Conservation (phyloP, 2,329 filamentous ascomycete genomes). For the Rachicladosporium sp. region DNA sequence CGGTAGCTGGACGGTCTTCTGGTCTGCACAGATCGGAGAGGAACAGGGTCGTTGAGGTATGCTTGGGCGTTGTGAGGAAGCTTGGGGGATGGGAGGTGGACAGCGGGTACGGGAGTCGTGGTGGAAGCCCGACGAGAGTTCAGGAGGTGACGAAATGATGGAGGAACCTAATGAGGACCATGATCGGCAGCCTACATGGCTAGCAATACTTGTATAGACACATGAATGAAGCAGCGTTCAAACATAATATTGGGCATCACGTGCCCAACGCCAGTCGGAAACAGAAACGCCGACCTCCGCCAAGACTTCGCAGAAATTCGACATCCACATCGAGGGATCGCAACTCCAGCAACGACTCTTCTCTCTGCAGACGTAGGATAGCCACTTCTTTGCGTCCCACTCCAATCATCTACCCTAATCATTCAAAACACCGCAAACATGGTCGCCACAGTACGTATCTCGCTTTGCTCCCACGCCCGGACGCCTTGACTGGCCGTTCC, state of each 20-base stretch:
- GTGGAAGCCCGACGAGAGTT: constrained; percentile 1
- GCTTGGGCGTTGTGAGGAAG: constrained; percentile 30
- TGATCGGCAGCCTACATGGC: too few species aligned
- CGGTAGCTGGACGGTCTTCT: constrained; percentile 28
- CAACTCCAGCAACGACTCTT: too few species aligned
- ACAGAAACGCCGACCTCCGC: too few species aligned
- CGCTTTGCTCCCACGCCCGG: constrained; percentile 85
- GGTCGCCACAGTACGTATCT: constrained; percentile 82
- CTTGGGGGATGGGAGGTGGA: constrained; percentile 28
- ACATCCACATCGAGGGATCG: too few species aligned
- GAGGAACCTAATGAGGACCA: too few species aligned
- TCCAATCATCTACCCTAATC: constrained; percentile 20
- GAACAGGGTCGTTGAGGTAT: constrained; percentile 28
- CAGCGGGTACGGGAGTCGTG: constrained; percentile 20
- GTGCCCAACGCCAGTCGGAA: too few species aligned
- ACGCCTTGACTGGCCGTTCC: constrained; percentile 25
- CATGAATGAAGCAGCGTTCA: too few species aligned
- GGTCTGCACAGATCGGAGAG: constrained; percentile 28
- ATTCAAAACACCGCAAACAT: constrained; percentile 46
- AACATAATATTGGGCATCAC: too few species aligned
- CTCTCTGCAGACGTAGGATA: constrained; percentile 62
- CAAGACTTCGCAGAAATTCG: too few species aligned
- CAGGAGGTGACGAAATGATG: too few species aligned
- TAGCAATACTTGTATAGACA: too few species aligned
- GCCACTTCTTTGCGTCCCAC: constrained; percentile 66